A percentile compares a stretch with the other conserved stretches of the same genome.
These are phyloP conservation scores for Penicillium italicum DNA, from an alignment of 2,329 filamentous ascomycete genomes.

Conservation along the genomic window DNA sequence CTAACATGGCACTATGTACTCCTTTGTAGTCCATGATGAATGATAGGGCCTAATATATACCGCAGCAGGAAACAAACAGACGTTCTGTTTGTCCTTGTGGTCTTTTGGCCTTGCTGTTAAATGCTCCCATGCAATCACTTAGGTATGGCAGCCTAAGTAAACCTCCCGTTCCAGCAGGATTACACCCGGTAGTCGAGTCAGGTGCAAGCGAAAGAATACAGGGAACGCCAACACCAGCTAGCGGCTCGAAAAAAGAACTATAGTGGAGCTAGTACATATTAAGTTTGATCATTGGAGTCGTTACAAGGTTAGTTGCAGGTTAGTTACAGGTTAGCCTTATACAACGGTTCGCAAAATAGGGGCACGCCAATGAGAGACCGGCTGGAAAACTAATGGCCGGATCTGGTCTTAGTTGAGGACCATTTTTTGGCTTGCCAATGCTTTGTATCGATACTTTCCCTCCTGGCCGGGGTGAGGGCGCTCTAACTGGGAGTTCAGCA, in stretches of 20 bases:
- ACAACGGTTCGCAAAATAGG: background rate
- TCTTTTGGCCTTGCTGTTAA: too few species aligned
- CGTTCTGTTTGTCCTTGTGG: too few species aligned
- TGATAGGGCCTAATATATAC: too few species aligned
- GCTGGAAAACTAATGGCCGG: background rate
- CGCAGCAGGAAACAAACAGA: too few species aligned
- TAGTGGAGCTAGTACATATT: background rate
- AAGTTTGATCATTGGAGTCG: background rate
- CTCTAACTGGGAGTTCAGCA: background rate
- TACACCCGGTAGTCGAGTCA: background rate
- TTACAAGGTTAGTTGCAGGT: background rate
- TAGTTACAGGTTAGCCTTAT: background rate
- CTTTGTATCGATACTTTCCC: background rate
- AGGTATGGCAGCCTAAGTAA: too few species aligned
- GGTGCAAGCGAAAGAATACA: background rate
- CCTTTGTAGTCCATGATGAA: too few species aligned
- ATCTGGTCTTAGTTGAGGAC: background rate
- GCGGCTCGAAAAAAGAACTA: background rate
- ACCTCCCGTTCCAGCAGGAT: too few species aligned
- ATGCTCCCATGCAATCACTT: too few species aligned
- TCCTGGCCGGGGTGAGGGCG: background rate
- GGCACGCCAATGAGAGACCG: background rate
- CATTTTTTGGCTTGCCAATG: background rate
- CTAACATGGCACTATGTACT: background rate
- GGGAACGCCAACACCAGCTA: background rate